A percentile compares a stretch with the other conserved stretches of the same genome.
Evolutionary conservation across 257 asterid species (phyloP).

Genomic region (Marsdenia floribunda): DNA sequence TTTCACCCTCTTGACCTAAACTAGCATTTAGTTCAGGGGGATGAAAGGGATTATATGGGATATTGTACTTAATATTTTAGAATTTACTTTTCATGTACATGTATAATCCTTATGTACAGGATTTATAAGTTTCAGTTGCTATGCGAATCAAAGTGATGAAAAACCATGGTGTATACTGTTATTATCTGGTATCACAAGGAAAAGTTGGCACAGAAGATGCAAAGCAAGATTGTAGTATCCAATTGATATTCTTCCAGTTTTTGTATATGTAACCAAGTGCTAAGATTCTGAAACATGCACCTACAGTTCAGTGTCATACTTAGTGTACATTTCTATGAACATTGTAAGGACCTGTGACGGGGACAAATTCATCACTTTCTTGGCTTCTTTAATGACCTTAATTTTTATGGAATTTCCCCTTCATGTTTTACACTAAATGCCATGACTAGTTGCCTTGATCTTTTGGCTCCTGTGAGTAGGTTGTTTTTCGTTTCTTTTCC

Average conservation of each 20-base stretch:
- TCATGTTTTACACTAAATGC: not conserved
- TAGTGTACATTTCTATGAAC: no score
- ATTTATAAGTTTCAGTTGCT: not conserved
- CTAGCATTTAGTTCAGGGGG: not conserved
- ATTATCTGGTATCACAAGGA: not conserved
- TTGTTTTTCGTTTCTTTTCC: not conserved
- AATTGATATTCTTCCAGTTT: no score
- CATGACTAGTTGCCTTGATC: not conserved
- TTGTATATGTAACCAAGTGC: no score
- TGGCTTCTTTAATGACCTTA: no score
- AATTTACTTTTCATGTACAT: not conserved
- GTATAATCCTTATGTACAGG: not conserved
- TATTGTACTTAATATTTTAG: not conserved
- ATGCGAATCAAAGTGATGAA: not conserved
- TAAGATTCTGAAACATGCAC: no score
- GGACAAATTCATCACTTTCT: no score
- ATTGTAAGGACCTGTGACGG: no score
- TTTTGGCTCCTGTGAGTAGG: not conserved
- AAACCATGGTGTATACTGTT: not conserved
- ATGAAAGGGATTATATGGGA: no score
- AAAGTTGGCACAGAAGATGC: not conserved
- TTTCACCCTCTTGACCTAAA: not conserved
- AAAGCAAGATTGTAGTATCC: no score
- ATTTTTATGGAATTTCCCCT: no score
- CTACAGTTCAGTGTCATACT: no score